These are phyloP conservation scores for Hypoxylon sp. DNA, from an alignment of 2,329 filamentous ascomycete genomes.

Conservation along the genomic window DNA sequence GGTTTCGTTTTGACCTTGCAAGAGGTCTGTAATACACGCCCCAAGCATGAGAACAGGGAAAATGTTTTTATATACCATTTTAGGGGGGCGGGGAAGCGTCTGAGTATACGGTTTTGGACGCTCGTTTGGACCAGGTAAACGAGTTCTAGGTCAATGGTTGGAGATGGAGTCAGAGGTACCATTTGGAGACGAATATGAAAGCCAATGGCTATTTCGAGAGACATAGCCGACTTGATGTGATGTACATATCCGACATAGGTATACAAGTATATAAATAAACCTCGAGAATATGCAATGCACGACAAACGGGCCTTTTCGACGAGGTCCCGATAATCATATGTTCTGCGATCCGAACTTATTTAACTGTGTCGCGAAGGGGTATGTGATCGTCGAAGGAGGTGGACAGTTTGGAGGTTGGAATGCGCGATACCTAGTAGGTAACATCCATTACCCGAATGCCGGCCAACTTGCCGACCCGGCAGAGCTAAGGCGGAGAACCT, in stretches of 20 bases:
- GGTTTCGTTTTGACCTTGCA: conserved; percentile 17
- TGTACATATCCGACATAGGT: conserved; percentile 35
- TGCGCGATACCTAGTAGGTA: not conserved
- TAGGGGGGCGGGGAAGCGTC: not conserved
- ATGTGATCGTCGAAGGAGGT: not conserved
- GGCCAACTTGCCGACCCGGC: conserved; percentile 37
- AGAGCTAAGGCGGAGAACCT: conserved; percentile 41
- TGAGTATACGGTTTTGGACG: conserved; percentile 1
- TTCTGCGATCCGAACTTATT: not conserved
- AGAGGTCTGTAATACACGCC: conserved; percentile 24
- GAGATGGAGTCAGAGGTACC: not conserved
- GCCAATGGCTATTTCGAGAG: conserved; percentile 14
- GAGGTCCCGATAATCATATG: not conserved
- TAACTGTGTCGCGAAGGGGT: conserved; percentile 1
- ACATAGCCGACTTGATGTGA: conserved; percentile 10
- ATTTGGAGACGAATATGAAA: conserved; percentile 15
- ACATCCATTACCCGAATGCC: conserved; percentile 14
- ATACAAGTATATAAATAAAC: conserved; percentile 17
- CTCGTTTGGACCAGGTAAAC: conserved; percentile 16
- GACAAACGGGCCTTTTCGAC: not conserved
- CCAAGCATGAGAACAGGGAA: conserved; percentile 8
- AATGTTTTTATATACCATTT: conserved; percentile 12
- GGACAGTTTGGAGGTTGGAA: not conserved
- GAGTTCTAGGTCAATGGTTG: conserved; percentile 11
- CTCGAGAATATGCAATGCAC: conserved; percentile 8